Evolutionary conservation across 805 yeast genomes (phyloP).

Genomic region (Saccharomycopsis javanensis): DNA sequence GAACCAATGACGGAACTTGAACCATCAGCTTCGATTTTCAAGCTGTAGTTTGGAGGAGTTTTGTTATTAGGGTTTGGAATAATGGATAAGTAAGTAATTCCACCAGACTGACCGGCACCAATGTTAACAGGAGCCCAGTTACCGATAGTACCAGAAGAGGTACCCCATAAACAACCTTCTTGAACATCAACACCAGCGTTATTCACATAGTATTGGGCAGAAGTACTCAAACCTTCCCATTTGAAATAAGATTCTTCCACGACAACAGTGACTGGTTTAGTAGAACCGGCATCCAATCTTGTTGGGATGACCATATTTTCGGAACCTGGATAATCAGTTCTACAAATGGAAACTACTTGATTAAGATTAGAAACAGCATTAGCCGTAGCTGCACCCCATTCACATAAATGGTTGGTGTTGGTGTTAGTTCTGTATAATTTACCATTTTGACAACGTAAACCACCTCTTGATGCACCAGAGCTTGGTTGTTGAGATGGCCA

Average conservation of each 20-base stretch:
- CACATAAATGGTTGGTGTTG: slow-evolving; percentile 62
- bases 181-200: slow-evolving; percentile 85
- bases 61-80: slow-evolving; percentile 72
- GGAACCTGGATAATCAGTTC: slow-evolving; percentile 99
- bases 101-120: slow-evolving; percentile 63
- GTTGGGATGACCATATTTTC: slow-evolving; percentile 98
- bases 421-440: slow-evolving; percentile 74
- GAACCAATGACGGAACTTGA: slow-evolving; percentile 49
- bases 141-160: slow-evolving; percentile 69
- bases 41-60: slow-evolving; percentile 47
- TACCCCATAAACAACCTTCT: slow-evolving; percentile 95
- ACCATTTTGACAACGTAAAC: slow-evolving; percentile 60
- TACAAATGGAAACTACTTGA: slow-evolving; percentile 77
- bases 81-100: slow-evolving; percentile 56
- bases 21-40: slow-evolving; percentile 66
- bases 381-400: slow-evolving; percentile 60
- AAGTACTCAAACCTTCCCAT: slow-evolving; percentile 76
- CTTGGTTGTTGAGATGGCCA: slow-evolving; percentile 64
- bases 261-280: slow-evolving; percentile 67
- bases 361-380: slow-evolving; percentile 45
- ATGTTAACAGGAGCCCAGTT: slow-evolving; percentile 86
- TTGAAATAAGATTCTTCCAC: slow-evolving; percentile 65
- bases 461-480: slow-evolving; percentile 65
- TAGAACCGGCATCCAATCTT: slow-evolving; percentile 55
- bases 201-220: slow-evolving; percentile 96